A percentile compares a stretch with the other conserved stretches of the same genome.
Conservation (phyloP, 1,139 yeast genomes). For the Saccharomycopsis hybrid region DNA sequence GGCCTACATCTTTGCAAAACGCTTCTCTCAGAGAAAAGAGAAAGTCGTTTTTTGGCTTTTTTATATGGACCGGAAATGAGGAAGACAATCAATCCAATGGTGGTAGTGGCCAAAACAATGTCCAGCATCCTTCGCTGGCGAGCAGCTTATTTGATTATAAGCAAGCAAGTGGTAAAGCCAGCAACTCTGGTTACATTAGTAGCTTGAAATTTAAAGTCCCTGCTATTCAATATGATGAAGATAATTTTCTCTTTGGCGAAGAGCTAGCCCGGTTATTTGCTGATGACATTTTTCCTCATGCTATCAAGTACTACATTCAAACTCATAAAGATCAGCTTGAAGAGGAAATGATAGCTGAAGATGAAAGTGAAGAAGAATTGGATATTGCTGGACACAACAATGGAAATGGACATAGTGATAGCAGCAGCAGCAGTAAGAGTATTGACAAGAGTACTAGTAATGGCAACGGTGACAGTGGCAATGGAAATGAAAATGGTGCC, state of each 20-base stretch:
- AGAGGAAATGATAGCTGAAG: conserved; percentile 46
- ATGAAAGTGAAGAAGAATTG: conserved; percentile 39
- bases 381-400: no score
- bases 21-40: background rate
- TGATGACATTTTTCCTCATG: conserved; percentile 66
- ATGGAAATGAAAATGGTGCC: background rate
- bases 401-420: conserved; percentile 38
- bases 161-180: background rate
- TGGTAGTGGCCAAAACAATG: no score
- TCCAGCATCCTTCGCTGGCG: no score
- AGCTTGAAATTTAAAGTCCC: background rate
- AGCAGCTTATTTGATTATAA: no score
- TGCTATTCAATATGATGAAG: conserved; percentile 2
- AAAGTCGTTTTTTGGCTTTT: conserved; percentile 18
- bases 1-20: conserved; percentile 40
- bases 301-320: conserved; percentile 65
- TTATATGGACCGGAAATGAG: conserved; percentile 15
- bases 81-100: conserved; percentile 2
- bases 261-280: conserved; percentile 56
- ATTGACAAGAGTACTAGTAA: no score
- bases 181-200: conserved; percentile 3
- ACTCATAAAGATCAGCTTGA: conserved; percentile 52
- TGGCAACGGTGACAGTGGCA: no score
- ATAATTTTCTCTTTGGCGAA: conserved; percentile 57
- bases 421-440: no score